A percentile compares a stretch with the other conserved stretches of the same genome.
These are phyloP conservation scores for Puccinia triticina DNA, from an alignment of 1,284 basidiomycete genomes.

Conservation along the genomic window DNA sequence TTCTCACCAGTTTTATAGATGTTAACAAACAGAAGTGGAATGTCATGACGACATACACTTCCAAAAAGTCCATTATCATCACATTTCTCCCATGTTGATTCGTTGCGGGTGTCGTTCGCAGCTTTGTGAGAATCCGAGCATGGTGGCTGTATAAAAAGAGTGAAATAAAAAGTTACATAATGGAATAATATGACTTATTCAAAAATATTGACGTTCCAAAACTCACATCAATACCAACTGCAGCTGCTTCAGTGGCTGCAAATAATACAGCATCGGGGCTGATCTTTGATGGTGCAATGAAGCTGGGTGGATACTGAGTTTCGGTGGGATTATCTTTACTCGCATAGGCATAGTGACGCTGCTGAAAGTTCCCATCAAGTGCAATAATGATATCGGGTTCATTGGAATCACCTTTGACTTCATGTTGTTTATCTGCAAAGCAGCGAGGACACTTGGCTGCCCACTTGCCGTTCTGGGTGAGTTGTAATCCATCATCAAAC, in stretches of 20 bases:
- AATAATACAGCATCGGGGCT: neutral
- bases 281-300: neutral
- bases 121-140: slow-evolving; percentile 27
- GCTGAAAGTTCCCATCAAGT: neutral
- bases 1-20: slow-evolving; percentile 25
- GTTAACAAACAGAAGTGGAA: slow-evolving; percentile 2
- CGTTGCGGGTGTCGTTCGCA: neutral
- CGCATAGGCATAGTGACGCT: neutral
- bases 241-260: neutral
- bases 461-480: neutral
- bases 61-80: slow-evolving; percentile 9
- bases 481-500: neutral
- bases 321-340: neutral
- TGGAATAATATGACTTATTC: neutral
- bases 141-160: neutral
- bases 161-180: too few relatives aligned
- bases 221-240: too few relatives aligned
- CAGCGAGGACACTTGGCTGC: slow-evolving; percentile 1
- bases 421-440: neutral
- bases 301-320: neutral
- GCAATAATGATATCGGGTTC: neutral
- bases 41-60: neutral
- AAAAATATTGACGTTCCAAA: too few relatives aligned
- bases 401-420: neutral
- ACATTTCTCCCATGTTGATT: neutral